Evolutionary conservation across 2,329 filamentous ascomycete species (phyloP), one percentile per base, ranked within the genome.

Genomic region (Fusarium beomiforme): DNA sequence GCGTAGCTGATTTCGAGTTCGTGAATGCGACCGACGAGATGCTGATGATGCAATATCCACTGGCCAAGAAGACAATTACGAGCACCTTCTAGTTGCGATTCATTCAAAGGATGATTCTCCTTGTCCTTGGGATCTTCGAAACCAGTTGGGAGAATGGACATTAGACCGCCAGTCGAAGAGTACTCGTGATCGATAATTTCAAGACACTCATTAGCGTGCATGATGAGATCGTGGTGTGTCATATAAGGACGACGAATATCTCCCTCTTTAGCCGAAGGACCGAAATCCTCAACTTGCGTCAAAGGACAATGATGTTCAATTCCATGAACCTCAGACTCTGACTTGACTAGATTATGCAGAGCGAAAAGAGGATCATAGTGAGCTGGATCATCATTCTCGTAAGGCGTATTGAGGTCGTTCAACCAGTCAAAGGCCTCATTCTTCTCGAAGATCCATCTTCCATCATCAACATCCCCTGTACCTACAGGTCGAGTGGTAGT

Each of bases 161-260:
- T 80, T 21, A 90, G 78, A 5, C 88, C 88, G 19, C 88, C 88
- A 37, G 86, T 85, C 29, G 83, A 81, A 44, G 83, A 82, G 72
- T 85, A 88, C 76, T 90, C 88, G 74, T 90, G 87, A 70, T 90
- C 88, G 10, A 90, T 83, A 4, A 86, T 81, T 79, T 90, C 88
- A 9, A 90, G 84, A 54, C 88, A 86, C 64, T 86, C 83, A 74
- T 90, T 90, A 64, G 88, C 87, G 75, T 90, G 88, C 80, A 83
- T 81, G 31, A 88, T 79, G 19, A 90, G 82, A 34, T 82, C 82
- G 67, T 84, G 80, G 68, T 88, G 86, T 57, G 80, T 83, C 51
- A 82, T 80, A 62, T 84, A 87, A 6, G 83, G 85, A 41, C 73
- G 77, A 13, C 61, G 72, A 41, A 54, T 31, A 6, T 49, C 50